Percentiles rank a stretch among this genome's conserved stretches.
Evolutionary conservation across 2,329 filamentous ascomycete species (phyloP).

Genomic region (Fusarium penzigii): DNA sequence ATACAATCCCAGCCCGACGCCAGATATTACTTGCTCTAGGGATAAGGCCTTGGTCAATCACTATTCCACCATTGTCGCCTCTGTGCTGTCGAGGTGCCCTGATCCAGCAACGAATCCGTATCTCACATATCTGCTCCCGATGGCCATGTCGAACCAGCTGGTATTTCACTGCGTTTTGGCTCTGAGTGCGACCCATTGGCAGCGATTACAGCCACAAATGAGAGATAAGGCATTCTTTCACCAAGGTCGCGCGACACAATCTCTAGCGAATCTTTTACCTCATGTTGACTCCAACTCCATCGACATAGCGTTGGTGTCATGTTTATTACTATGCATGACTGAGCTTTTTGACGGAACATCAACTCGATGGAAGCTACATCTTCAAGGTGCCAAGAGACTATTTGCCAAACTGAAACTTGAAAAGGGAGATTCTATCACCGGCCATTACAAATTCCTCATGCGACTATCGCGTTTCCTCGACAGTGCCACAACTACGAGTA

Average conservation of each 20-base stretch:
- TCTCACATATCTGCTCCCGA: slow-evolving; percentile 33
- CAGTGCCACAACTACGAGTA: slow-evolving; percentile 36
- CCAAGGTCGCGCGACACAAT: slow-evolving; percentile 34
- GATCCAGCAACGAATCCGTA: slow-evolving; percentile 32
- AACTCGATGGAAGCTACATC: slow-evolving; percentile 43
- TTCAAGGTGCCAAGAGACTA: slow-evolving; percentile 43
- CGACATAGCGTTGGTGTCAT: slow-evolving; percentile 40
- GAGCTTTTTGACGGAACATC: slow-evolving; percentile 45
- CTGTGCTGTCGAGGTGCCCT: slow-evolving; percentile 33
- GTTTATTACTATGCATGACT: slow-evolving; percentile 44
- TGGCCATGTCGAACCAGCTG: slow-evolving; percentile 35
- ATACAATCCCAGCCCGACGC: slow-evolving; percentile 20
- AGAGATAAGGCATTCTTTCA: slow-evolving; percentile 32
- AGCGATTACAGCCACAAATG: slow-evolving; percentile 34
- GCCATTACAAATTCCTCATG: slow-evolving; percentile 40
- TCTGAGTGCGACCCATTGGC: slow-evolving; percentile 37
- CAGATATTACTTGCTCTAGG: slow-evolving; percentile 30
- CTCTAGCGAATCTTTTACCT: slow-evolving; percentile 34
- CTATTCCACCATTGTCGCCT: slow-evolving; percentile 36
- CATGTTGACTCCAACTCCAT: slow-evolving; percentile 35
- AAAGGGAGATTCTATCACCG: slow-evolving; percentile 35
- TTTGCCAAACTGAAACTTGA: slow-evolving; percentile 35
- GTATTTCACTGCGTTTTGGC: slow-evolving; percentile 37
- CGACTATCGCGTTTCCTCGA: slow-evolving; percentile 36
- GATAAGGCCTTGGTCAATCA: slow-evolving; percentile 38